A percentile compares a stretch with the other conserved stretches of the same genome.
Evolutionary conservation across 1,284 basidiomycete species (phyloP).

Genomic region (Melanopsichium pennsylvanicum): DNA sequence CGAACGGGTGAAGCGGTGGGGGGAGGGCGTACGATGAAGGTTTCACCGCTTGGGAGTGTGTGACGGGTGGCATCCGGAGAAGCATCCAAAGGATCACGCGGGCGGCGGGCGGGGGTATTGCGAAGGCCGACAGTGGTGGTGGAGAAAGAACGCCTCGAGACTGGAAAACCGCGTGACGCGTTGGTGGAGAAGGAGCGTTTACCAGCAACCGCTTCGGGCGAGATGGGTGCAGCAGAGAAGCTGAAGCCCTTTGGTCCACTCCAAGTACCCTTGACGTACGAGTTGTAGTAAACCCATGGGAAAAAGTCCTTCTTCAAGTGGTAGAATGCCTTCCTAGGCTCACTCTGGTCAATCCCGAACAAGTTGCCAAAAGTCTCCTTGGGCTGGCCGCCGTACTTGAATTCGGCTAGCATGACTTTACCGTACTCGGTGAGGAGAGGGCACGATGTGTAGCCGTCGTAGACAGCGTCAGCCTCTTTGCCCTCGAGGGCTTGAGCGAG

Average conservation of each 20-base stretch:
- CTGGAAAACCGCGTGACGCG: constrained; percentile 3
- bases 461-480: constrained; percentile 43
- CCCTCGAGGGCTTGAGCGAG: constrained; percentile 66
- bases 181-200: constrained; percentile 27
- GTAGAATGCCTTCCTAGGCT: constrained; percentile 77
- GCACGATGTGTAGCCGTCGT: constrained; percentile 65
- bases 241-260: constrained; percentile 56
- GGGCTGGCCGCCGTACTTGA: constrained; percentile 80
- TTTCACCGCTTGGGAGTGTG: constrained; percentile 52
- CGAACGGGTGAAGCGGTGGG: constrained; percentile 39
- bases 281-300: constrained; percentile 86
- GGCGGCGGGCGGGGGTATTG: constrained; percentile 58
- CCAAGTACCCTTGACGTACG: constrained; percentile 75
- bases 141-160: constrained; percentile 34
- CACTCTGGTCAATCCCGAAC: constrained; percentile 57
- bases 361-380: constrained; percentile 74
- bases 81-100: constrained; percentile 57
- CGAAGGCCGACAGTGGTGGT: constrained; percentile 40
- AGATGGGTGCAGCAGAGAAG: constrained; percentile 23
- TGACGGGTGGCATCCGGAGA: constrained; percentile 49
- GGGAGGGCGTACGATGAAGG: constrained; percentile 60
- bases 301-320: constrained; percentile 92
- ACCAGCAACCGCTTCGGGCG: constrained; percentile 25
- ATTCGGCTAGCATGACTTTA: constrained; percentile 86
- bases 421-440: constrained; percentile 77